A percentile compares a stretch with the other conserved stretches of the same genome.
Conservation (phyloP, 1,284 basidiomycete species). For the Rhodotorula sp. region DNA sequence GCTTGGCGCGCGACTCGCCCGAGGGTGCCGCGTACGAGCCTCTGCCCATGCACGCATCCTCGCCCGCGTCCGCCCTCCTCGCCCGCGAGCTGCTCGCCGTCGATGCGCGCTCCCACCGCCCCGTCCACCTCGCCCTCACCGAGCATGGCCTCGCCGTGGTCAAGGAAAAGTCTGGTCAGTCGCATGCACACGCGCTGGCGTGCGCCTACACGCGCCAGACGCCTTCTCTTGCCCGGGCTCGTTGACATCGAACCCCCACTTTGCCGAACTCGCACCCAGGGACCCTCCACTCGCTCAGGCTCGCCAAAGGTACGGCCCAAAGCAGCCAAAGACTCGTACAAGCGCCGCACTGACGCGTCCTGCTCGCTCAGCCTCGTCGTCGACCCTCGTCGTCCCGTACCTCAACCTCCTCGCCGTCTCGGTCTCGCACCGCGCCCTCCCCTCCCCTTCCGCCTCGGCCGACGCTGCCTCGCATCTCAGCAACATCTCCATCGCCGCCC, state of each 20-base stretch:
- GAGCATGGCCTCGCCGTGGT: conserved; percentile 3
- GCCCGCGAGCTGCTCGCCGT: conserved; percentile 7
- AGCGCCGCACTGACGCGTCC: neutral
- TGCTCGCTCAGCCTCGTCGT: conserved; percentile 2
- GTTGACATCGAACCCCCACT: neutral
- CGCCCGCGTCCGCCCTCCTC: neutral
- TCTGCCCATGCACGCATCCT: neutral
- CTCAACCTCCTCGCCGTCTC: conserved; percentile 18
- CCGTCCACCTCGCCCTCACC: conserved; percentile 17
- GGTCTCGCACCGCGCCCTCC: neutral
- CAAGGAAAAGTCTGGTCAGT: conserved; percentile 3
- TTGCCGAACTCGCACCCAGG: neutral
- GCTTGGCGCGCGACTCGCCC: no score
- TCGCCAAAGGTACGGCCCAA: neutral
- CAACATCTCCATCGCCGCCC: conserved; percentile 7
- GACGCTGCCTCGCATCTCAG: neutral
- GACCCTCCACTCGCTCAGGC: conserved; percentile 7
- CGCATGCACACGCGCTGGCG: neutral
- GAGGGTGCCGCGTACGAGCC: no score
- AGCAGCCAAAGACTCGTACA: neutral
- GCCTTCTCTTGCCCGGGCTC: neutral
- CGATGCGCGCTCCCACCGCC: neutral
- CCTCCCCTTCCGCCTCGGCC: neutral
- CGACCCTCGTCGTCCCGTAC: conserved; percentile 23
- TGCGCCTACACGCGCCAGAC: no score